Evolutionary conservation across 2,329 filamentous ascomycete genomes (phyloP).

Genomic region (Aspergillus sp.): DNA sequence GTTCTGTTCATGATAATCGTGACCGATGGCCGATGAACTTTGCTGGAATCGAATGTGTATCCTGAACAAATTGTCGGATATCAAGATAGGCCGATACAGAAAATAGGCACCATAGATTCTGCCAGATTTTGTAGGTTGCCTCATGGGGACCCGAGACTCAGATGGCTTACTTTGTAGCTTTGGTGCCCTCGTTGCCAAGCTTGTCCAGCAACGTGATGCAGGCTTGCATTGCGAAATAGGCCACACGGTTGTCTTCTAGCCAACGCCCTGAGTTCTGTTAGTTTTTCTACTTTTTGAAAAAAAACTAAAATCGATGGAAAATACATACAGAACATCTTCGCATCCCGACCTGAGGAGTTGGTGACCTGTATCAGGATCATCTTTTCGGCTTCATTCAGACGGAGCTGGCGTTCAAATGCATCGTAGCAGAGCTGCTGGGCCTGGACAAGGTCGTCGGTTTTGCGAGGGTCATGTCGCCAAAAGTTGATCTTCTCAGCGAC

Average conservation of each 20-base stretch:
- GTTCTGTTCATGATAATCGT: background rate
- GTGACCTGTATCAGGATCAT: conserved; percentile 11
- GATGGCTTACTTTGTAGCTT: background rate
- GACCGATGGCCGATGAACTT: background rate
- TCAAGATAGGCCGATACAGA: background rate
- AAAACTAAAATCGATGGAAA: background rate
- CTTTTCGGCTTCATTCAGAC: conserved; percentile 15
- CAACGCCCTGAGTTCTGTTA: conserved; percentile 15
- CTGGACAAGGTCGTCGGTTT: conserved; percentile 8
- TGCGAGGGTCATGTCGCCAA: conserved; percentile 14
- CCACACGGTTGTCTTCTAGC: conserved; percentile 12
- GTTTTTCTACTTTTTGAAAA: background rate
- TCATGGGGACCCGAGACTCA: background rate
- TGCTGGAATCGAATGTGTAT: background rate
- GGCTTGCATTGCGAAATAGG: conserved; percentile 18
- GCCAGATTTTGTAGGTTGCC: background rate
- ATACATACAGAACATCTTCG: conserved; percentile 20
- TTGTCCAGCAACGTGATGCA: conserved; percentile 11
- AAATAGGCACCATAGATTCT: background rate
- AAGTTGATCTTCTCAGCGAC: conserved; percentile 14
- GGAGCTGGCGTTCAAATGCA: conserved; percentile 14
- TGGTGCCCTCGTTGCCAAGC: background rate
- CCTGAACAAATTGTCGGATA: background rate
- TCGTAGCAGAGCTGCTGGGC: conserved; percentile 17
- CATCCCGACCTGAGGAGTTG: conserved; percentile 13